Base-by-base conservation (phyloP, 495 filamentous ascomycete genomes). In the Penicillium goetzii region DNA sequence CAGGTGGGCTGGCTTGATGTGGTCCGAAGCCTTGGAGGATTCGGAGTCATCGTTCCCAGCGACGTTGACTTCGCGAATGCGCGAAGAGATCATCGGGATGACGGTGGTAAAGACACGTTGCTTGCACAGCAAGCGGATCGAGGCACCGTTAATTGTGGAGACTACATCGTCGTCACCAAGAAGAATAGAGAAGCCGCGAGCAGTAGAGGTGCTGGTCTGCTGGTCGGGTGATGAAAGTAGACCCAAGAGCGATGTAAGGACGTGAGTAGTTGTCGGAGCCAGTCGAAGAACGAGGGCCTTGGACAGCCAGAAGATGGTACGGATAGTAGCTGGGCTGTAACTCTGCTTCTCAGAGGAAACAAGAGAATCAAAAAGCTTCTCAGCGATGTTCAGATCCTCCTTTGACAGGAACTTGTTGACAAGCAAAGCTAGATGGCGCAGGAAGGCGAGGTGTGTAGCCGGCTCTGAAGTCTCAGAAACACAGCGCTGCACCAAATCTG, bases 91-190 rank as follows among this genome's bases (percentile, higher is more conserved):
- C 52, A 77, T 70, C 1, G 89, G 89, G 19, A 87, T 73, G 40
- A 86, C 80, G 41, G 86, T 83, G 41, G 78, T 81, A 78, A 92
- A 91, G 54, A 86, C 76, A 51, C 83, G 85, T 65, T 92, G 89
- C 59, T 86, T 87, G 59, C 83, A 82, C 3, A 92, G 77, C n/a
- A 85, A 74, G 30, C 86, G 84, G 59, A 90, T 83, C 15, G 78
- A 81, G 54, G 88, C 89, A 55, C 88, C 84, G 68, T 92, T 91
- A 32, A 80, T 71, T 58, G 83, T 80, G 28, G 82, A 88, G 41
- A 91, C 78, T n/a, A 90, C 77, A 58, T 90, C 85, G 63, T 89
- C 87, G 11, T 86, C 81, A 23, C 81, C 75, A 23, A 91, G 82
- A 21, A 92, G 80, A 25, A 84, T 82, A 11, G 81, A 63, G 67